A percentile compares a stretch with the other conserved stretches of the same genome.
Conservation (phyloP, 2,329 filamentous ascomycete species). For the Fusarium xylarioides region DNA sequence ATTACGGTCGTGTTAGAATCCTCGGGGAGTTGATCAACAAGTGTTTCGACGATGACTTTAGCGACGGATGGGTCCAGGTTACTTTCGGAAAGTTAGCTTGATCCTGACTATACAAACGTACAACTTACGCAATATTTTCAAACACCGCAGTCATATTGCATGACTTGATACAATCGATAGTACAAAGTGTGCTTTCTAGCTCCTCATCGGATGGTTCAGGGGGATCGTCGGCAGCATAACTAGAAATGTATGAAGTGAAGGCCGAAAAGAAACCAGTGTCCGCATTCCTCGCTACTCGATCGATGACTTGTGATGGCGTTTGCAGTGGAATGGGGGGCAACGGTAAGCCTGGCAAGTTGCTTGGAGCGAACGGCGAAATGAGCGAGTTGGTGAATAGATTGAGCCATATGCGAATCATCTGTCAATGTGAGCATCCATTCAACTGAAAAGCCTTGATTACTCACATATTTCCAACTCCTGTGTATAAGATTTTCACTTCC, state of each 20-base stretch:
- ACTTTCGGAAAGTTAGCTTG: constrained; percentile 37
- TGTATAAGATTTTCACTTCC: constrained; percentile 82
- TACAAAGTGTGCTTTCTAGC: constrained; percentile 92
- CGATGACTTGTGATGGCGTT: constrained; percentile 90
- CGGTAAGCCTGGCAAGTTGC: constrained; percentile 70
- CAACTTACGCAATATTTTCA: constrained; percentile 78
- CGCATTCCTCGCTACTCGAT: constrained; percentile 78
- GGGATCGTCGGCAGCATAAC: constrained; percentile 96
- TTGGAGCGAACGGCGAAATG: constrained; percentile 79
- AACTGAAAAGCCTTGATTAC: constrained; percentile 45
- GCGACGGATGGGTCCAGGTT: constrained; percentile 49
- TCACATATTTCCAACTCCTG: constrained; percentile 80
- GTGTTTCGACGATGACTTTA: constrained; percentile 65
- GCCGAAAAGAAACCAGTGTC: constrained; percentile 92
- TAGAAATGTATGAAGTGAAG: constrained; percentile 97
- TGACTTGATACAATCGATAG: constrained; percentile 91
- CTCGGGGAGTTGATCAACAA: constrained; percentile 88
- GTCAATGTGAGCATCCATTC: constrained; percentile 36
- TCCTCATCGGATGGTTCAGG: constrained; percentile 98
- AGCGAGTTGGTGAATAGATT: constrained; percentile 97
- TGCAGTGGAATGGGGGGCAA: constrained; percentile 88
- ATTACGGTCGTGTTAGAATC: constrained; percentile 81
- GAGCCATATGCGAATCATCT: constrained; percentile 91
- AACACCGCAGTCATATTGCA: constrained; percentile 87
- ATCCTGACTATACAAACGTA: not conserved